Evolutionary conservation across 257 asterid genomes (phyloP), one percentile per base, ranked within the genome.

Genomic region (Jacaranda mimosifolia): DNA sequence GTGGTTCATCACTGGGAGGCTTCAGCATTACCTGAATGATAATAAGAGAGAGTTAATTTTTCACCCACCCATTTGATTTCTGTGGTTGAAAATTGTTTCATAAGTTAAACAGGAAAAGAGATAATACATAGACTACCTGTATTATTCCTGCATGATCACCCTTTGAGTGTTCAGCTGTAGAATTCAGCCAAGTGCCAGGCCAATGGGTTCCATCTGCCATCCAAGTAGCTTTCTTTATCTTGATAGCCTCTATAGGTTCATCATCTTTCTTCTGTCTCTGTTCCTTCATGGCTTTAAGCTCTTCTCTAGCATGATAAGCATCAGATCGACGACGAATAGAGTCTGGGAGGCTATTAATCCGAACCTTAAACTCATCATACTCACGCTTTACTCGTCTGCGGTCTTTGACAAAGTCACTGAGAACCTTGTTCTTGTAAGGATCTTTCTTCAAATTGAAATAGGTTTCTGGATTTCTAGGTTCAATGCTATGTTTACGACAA

Each of bases 191-290:
- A 76, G 94, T 87, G n/a, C 96, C 96, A 14, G 96, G 96, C 96
- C 96, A 91, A 68, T 91, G 96, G 60, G 96, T 89, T 66, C 94
- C 96, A 81, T 91, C 96, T 8, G 96, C 92, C 96, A 91, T 91
- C 96, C 96, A 91, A 2, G 96, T 91, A 43, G 92, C 94, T 81
- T 85, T 91, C 69, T 77, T 83, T 73, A 89, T 79, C 90, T 91
- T 89, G 69, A 84, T 42, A 55, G 46, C 65, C 75, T 89, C 94
- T 4, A 77, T 19, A 46, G 87, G 89, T 13, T 90, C 90, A 58
- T 90, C 93, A n/a, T 86, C 91, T 75, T 81, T 86, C 77, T 75
- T 83, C 85, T 84, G 87, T 62, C 91, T 88, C 73, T 88, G 93
- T 75, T 86, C 89, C 83, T 87, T 88, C 88, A 88, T 56, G 65